phyloP scores from a whole-genome alignment of 2,329 filamentous ascomycete species.

The Zymoseptoria crescenta region DNA sequence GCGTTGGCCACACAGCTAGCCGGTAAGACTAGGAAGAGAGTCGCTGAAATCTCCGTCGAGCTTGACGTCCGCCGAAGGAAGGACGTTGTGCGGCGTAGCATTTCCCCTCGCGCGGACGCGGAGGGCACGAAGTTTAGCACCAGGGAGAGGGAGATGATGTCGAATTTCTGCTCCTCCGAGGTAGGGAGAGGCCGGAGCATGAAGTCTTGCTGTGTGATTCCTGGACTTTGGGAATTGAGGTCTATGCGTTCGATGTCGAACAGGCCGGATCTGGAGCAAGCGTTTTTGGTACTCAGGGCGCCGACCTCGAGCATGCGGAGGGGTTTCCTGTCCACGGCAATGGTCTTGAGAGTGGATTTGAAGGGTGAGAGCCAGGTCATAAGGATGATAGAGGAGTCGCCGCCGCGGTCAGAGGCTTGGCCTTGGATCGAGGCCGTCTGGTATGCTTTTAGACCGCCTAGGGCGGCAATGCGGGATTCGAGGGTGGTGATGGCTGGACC shows the following conservation, averaged over 20 bases:
- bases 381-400: slow-evolving; percentile 54
- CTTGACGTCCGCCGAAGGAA: slow-evolving; percentile 50
- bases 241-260: slow-evolving; percentile 81
- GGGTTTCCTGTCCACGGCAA: slow-evolving; percentile 11
- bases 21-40: slow-evolving; percentile 80
- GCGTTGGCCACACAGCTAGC: slow-evolving; percentile 84
- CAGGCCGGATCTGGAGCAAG: slow-evolving; percentile 63
- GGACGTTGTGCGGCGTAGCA: slow-evolving; percentile 67
- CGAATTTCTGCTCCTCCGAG: slow-evolving; percentile 57
- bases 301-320: slow-evolving; percentile 80
- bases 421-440: slow-evolving; percentile 56
- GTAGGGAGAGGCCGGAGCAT: slow-evolving; percentile 74
- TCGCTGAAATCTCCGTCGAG: slow-evolving; percentile 8
- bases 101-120: slow-evolving; percentile 64
- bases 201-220: slow-evolving; percentile 85
- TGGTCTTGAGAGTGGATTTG: neutral
- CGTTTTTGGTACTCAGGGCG: slow-evolving; percentile 74
- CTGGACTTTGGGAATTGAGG: slow-evolving; percentile 73
- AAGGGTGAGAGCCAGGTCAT: slow-evolving; percentile 48
- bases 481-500: slow-evolving; percentile 35
- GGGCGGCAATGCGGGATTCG: slow-evolving; percentile 44
- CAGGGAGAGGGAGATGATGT: slow-evolving; percentile 83
- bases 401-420: slow-evolving; percentile 52
- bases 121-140: slow-evolving; percentile 93
- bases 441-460: slow-evolving; percentile 53